Evolutionary conservation across 2,329 filamentous ascomycete genomes (phyloP), one percentile per base, ranked within the genome.

Genomic region (Phaeosphaeria sp.): DNA sequence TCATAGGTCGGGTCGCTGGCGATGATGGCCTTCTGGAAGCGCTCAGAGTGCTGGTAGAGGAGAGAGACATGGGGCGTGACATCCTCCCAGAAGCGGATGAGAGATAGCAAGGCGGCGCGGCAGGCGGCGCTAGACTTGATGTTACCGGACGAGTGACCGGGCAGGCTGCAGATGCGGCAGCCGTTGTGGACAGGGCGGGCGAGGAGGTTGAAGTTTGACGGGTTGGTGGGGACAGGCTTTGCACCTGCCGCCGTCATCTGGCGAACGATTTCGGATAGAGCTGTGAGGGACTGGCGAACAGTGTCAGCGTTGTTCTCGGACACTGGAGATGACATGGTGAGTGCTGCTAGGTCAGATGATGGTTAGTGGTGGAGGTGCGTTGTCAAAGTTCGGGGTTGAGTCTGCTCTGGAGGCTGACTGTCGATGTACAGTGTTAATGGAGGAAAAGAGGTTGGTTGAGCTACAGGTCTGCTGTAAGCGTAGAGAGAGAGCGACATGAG

Each of bases 1-100:
- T 64, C 60, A n/a, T 68, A 65, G 4, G 56, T 60, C 30, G 63
- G 53, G 27, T 46, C 27, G 52, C 54, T 64, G 15, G 25, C 46
- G 15, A 47, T 11, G 49, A 65, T 52, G 10, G 59, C 60, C 15
- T 60, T 54, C 4, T 60, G 46, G 53, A 70, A 70, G 17, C 55
- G 60, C 10, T 49, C 30, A 7, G 60, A 60, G n/a, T 50, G n/a
- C 23, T 46, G 18, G 52, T 66, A 66, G 13, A 68, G 53, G 17
- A 52, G 48, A 1, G 50, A 18, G n/a, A 66, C 22, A n/a, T 63
- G 51, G 3, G 22, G 43, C 4, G 41, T 22, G 17, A 63, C 44
- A 39, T 63, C 61, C 30, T 67, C 62, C 67, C 67, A 70, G 50
- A 67, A 68, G 30, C 54, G 50, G 21, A 66, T 50, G 33, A 60